Percentiles rank a stretch among this genome's conserved stretches.
Evolutionary conservation across 2,329 filamentous ascomycete genomes (phyloP).

Genomic region (Paecilomyces fulvus): DNA sequence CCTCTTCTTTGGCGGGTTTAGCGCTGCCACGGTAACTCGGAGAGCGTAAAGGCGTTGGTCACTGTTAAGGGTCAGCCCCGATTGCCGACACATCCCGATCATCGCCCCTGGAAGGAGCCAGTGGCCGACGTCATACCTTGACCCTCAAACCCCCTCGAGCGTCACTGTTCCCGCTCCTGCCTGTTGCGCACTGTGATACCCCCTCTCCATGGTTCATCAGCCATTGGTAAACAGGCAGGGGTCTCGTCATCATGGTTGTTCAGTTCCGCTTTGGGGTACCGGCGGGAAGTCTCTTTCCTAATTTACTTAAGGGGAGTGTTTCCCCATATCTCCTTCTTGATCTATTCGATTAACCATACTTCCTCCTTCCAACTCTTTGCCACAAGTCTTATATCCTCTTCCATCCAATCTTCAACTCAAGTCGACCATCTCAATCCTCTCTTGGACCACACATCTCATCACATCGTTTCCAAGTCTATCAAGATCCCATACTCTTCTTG

Average conservation of each 20-base stretch:
- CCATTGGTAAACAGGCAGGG: neutral
- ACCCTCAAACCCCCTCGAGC: neutral
- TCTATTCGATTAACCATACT: slow-evolving; percentile 1
- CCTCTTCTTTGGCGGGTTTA: neutral
- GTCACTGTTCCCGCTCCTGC: neutral
- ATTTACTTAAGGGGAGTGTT: slow-evolving; percentile 5
- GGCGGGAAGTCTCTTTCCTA: slow-evolving; percentile 2
- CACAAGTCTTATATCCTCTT: neutral
- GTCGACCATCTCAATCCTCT: neutral
- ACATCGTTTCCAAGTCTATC: too few relatives aligned
- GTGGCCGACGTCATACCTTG: neutral
- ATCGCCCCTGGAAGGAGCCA: neutral
- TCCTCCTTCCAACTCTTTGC: slow-evolving; percentile 13
- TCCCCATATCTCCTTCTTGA: slow-evolving; percentile 4
- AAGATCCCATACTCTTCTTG: too few relatives aligned
- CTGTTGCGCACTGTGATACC: neutral
- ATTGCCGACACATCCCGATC: neutral
- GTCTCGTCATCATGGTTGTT: neutral
- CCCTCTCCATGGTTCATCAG: neutral
- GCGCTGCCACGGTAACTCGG: neutral
- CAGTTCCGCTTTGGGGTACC: neutral
- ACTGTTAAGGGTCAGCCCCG: neutral
- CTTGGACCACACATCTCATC: neutral
- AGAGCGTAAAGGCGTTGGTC: neutral
- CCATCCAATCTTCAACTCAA: neutral